These are phyloP conservation scores for Fusarium gaditjirri DNA, from an alignment of 2,329 filamentous ascomycete species.

Conservation along the genomic window DNA sequence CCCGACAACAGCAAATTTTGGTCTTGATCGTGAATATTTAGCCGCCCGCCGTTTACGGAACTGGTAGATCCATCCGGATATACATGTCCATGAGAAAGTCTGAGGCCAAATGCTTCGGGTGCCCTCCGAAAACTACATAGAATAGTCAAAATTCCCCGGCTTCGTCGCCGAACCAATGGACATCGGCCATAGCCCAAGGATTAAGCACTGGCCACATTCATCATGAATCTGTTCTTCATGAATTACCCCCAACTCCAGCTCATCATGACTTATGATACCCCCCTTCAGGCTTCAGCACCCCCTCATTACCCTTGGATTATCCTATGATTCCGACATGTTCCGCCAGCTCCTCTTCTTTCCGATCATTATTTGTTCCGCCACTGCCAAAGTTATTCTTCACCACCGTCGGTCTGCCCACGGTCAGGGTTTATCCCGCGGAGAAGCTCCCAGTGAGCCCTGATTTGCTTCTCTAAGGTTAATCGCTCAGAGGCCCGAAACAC, in stretches of 20 bases:
- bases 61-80: conserved; percentile 20
- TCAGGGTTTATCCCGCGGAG: conserved; percentile 14
- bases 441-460: conserved; percentile 10
- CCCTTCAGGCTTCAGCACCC: conserved; percentile 13
- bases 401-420: conserved; percentile 38
- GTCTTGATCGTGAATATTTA: neutral
- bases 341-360: conserved; percentile 25
- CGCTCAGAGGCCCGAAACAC: conserved; percentile 14
- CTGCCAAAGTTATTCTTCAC: conserved; percentile 17
- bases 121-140: conserved; percentile 13
- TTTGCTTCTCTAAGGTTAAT: neutral
- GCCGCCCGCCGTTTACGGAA: conserved; percentile 19
- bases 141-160: conserved; percentile 2
- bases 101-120: conserved; percentile 19
- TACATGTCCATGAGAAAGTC: conserved; percentile 24
- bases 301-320: conserved; percentile 13
- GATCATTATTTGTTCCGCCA: conserved; percentile 23
- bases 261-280: conserved; percentile 12
- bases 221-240: conserved; percentile 29
- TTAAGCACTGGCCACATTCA: conserved; percentile 11
- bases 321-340: conserved; percentile 32
- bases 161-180: conserved; percentile 16
- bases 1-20: neutral
- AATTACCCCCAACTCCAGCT: conserved; percentile 10
- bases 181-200: conserved; percentile 10